Percentiles rank a stretch among this genome's conserved stretches.
phyloP scores from a whole-genome alignment of 257 asterid species.

The Fraxinus anomala region DNA sequence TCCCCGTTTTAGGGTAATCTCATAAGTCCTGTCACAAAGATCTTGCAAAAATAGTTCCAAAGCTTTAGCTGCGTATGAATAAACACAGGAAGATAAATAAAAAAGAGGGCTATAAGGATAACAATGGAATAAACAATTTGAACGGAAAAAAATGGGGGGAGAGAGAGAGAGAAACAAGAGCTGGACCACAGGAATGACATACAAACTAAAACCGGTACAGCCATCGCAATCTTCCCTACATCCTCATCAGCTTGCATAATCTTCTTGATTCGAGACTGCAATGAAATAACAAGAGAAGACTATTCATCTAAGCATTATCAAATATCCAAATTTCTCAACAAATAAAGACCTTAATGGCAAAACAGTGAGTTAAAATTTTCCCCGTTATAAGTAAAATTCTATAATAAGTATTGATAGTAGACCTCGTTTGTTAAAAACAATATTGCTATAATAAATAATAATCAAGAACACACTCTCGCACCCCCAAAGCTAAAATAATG shows the following conservation, averaged over 20 bases:
- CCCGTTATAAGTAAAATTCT: background rate
- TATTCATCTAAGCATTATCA: background rate
- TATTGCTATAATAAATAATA: too few species aligned
- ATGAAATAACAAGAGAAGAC: slow-evolving; percentile 1
- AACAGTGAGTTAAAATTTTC: background rate
- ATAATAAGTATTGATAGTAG: background rate
- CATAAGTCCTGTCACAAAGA: slow-evolving; percentile 76
- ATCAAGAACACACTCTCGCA: background rate
- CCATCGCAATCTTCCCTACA: slow-evolving; percentile 85
- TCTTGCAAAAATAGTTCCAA: slow-evolving; percentile 82
- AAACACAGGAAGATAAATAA: slow-evolving; percentile 1
- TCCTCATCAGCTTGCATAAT: slow-evolving; percentile 95
- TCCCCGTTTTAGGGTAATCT: slow-evolving; percentile 61
- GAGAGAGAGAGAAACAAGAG: too few species aligned
- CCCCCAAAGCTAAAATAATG: background rate
- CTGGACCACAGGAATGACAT: slow-evolving; percentile 31
- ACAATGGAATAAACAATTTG: background rate
- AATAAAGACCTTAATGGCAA: background rate
- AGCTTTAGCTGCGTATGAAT: slow-evolving; percentile 65
- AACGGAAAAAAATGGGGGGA: background rate
- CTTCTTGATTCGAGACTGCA: slow-evolving; percentile 79
- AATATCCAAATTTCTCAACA: slow-evolving; percentile 1
- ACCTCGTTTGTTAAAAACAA: too few species aligned
- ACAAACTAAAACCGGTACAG: slow-evolving; percentile 85
- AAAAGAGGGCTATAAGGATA: background rate